Evolutionary conservation across 2,329 filamentous ascomycete species (phyloP).

Genomic region (Arachnomyces sp.): DNA sequence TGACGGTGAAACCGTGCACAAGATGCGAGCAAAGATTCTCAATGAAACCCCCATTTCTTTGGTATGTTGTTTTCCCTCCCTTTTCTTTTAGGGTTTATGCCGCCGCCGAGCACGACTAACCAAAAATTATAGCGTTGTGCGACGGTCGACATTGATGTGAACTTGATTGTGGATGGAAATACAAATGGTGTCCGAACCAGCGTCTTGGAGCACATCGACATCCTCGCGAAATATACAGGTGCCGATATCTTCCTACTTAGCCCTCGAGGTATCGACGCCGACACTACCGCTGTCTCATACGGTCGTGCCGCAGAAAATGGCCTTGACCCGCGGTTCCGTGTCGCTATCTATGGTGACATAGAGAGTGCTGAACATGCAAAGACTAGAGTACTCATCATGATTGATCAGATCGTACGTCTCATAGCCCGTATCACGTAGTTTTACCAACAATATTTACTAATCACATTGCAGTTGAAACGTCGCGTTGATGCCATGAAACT

Average conservation of each 20-base stretch:
- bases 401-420: constrained; percentile 74
- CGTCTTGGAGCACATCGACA: constrained; percentile 78
- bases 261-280: constrained; percentile 73
- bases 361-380: constrained; percentile 96
- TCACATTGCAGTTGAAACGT: constrained; percentile 40
- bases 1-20: constrained; percentile 76
- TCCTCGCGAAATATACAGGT: constrained; percentile 78
- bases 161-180: constrained; percentile 73
- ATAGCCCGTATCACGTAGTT: constrained; percentile 8
- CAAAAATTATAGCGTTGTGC: constrained; percentile 64
- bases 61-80: constrained; percentile 51
- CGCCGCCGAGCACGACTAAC: background rate
- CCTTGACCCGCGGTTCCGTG: constrained; percentile 78
- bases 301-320: constrained; percentile 72
- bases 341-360: constrained; percentile 91
- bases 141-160: constrained; percentile 85
- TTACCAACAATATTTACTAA: constrained; percentile 14
- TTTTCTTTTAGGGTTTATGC: constrained; percentile 9
- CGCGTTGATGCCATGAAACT: constrained; percentile 71
- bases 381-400: constrained; percentile 91
- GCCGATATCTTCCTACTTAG: constrained; percentile 95
- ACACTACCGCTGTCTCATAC: constrained; percentile 65
- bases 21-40: constrained; percentile 80
- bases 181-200: constrained; percentile 62
- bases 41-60: constrained; percentile 88